Percentiles rank a stretch among this genome's conserved stretches.
Evolutionary conservation across 1,284 basidiomycete genomes (phyloP).

Genomic region (Austroboletus olivaceoglutinosus): DNA sequence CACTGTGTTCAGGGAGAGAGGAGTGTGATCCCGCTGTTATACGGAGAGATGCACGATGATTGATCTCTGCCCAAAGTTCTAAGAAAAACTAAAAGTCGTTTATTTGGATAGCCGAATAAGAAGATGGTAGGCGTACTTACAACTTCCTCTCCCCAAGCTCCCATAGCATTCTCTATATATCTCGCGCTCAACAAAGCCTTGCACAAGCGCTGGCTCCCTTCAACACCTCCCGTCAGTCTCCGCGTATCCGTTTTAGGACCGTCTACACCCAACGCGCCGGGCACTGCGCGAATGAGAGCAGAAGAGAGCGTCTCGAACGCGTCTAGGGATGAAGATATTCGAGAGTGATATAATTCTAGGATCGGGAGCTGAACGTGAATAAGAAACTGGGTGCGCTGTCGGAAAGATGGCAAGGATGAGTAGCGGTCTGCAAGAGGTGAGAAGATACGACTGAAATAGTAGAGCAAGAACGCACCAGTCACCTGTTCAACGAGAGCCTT

Average conservation of each 20-base stretch:
- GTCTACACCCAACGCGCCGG: slow-evolving; percentile 73
- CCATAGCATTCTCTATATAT: slow-evolving; percentile 66
- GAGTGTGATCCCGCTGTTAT: slow-evolving; percentile 46
- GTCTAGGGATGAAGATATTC: slow-evolving; percentile 83
- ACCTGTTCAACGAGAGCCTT: slow-evolving; percentile 86
- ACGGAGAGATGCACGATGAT: slow-evolving; percentile 53
- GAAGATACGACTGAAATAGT: not conserved
- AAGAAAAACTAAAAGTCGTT: slow-evolving; percentile 71
- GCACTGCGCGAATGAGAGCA: slow-evolving; percentile 84
- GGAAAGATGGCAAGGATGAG: slow-evolving; percentile 75
- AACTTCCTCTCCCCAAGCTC: slow-evolving; percentile 82
- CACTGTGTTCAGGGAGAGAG: slow-evolving; percentile 47
- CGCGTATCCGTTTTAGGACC: slow-evolving; percentile 55
- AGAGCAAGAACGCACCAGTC: slow-evolving; percentile 55
- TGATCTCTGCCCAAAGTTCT: slow-evolving; percentile 81
- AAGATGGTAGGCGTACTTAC: slow-evolving; percentile 44
- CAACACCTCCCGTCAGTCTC: slow-evolving; percentile 71
- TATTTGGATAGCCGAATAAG: not conserved
- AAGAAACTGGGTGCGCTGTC: slow-evolving; percentile 82
- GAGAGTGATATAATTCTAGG: slow-evolving; percentile 71
- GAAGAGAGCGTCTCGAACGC: slow-evolving; percentile 92
- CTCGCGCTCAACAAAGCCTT: slow-evolving; percentile 80
- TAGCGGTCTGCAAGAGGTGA: slow-evolving; percentile 69
- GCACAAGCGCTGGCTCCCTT: slow-evolving; percentile 76
- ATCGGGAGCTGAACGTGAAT: slow-evolving; percentile 83